Evolutionary conservation across 495 filamentous ascomycete genomes (phyloP), one percentile per base, ranked within the genome.

Genomic region (Penicillium malachiteum): DNA sequence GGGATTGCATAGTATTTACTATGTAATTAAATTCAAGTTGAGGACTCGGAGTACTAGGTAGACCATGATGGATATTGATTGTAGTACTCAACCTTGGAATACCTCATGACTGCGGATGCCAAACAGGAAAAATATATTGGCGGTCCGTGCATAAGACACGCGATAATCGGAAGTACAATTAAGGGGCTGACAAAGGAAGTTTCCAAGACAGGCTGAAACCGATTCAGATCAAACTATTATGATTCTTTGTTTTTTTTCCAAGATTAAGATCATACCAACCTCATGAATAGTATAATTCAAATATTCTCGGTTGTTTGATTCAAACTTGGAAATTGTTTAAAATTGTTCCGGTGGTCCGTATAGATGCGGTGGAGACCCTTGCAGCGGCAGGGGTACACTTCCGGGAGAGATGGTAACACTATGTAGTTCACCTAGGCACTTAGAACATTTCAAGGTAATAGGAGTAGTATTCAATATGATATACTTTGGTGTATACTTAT

Each of bases 131-230:
- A 43, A 53, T 37, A 37, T 37, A 37, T 37, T 37, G 34, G 34
- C 34, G 34, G 34, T 37, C 34, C 12, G 34, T 37, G 34, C 34
- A 10, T 43, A 21, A 43, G 40, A 21, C n/a, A 16, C 11, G 9
- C 40, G 45, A 50, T 33, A 48, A 37, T 37, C 34, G 34, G 34
- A 37, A 37, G 34, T 37, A 37, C 34, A 37, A 13, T 37, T 45
- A 50, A 58, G 46, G 56, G 56, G 50, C 37, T 26, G 34, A 40
- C 38, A 37, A 49, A 50, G 45, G 46, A 50, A 37, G 1, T 13
- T 37, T 10, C 21, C 4, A 26, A 1, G 1, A 13, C 8, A 37
- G 21, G 21, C 34, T 37, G 34, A 37, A 13, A 37, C 34, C 12
- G 34, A 37, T 37, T 37, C 9, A 13, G 34, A 13, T 37, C 9